Evolutionary conservation across 2,329 filamentous ascomycete genomes (phyloP).

Genomic region (Fusarium albosuccineum): DNA sequence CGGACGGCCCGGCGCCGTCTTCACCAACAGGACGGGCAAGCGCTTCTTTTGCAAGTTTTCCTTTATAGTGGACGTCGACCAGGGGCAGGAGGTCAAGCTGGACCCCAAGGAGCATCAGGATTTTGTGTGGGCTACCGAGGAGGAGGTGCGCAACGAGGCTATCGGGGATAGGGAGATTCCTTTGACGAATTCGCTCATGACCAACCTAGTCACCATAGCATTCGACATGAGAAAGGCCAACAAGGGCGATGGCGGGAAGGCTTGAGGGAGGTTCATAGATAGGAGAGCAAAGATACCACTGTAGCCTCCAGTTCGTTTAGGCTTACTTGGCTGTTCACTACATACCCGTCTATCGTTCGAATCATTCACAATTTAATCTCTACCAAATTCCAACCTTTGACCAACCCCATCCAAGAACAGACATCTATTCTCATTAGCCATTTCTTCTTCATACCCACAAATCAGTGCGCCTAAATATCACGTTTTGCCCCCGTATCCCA

Average conservation of each 20-base stretch:
- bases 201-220: conserved; percentile 47
- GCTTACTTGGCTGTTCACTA: no score
- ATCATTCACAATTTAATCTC: no score
- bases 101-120: conserved; percentile 58
- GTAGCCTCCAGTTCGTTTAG: no score
- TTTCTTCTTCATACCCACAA: no score
- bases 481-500: no score
- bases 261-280: neutral
- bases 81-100: conserved; percentile 46
- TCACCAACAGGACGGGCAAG: conserved; percentile 52
- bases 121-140: conserved; percentile 56
- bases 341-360: no score
- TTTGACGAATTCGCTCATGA: conserved; percentile 48
- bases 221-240: conserved; percentile 46
- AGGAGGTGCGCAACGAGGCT: conserved; percentile 50
- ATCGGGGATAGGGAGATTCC: conserved; percentile 48
- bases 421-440: no score
- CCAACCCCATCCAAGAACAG: no score
- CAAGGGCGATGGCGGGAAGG: neutral
- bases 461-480: no score
- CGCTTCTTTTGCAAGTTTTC: conserved; percentile 49
- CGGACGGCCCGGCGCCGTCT: conserved; percentile 44
- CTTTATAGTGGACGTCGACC: conserved; percentile 54
- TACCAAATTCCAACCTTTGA: no score
- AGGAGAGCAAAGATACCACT: no score